Conservation (phyloP, 768 basidiomycete species). For the Chiua virens region DNA sequence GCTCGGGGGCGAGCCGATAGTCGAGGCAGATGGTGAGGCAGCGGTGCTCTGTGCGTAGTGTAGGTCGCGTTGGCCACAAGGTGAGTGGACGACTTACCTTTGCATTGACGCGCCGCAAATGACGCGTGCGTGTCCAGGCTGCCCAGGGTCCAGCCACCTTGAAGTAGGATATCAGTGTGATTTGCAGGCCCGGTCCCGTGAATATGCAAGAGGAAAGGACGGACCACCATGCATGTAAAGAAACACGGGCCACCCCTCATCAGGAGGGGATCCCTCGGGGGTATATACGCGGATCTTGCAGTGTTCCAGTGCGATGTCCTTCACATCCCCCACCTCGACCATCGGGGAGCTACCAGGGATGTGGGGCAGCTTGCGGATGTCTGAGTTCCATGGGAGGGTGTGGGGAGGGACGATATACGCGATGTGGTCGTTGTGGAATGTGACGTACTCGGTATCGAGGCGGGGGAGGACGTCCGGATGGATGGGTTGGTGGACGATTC, state of each 20-base stretch:
- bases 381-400: slow-evolving; percentile 58
- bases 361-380: slow-evolving; percentile 48
- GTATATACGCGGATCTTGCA: slow-evolving; percentile 63
- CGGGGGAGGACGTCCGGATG: slow-evolving; percentile 56
- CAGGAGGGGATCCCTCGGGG: slow-evolving; percentile 50
- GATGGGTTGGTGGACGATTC: slow-evolving; percentile 45
- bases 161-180: not conserved
- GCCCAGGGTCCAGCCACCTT: slow-evolving; percentile 77
- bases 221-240: slow-evolving; percentile 73
- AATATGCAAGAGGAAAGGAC: slow-evolving; percentile 3
- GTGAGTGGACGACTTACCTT: slow-evolving; percentile 8
- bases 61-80: not conserved
- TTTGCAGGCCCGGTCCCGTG: too few relatives aligned
- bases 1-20: slow-evolving; percentile 71
- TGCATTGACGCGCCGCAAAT: slow-evolving; percentile 41
- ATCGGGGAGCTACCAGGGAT: slow-evolving; percentile 57
- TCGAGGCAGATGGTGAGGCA: slow-evolving; percentile 67
- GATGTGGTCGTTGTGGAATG: slow-evolving; percentile 54
- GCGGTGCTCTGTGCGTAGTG: slow-evolving; percentile 44
- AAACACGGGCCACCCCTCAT: slow-evolving; percentile 65
- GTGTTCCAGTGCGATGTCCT: slow-evolving; percentile 49
- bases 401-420: slow-evolving; percentile 48
- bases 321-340: slow-evolving; percentile 51
- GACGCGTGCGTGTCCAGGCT: slow-evolving; percentile 57
- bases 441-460: slow-evolving; percentile 64